phyloP scores from a whole-genome alignment of 495 filamentous ascomycete species.

The Podospora pseudocomata region DNA sequence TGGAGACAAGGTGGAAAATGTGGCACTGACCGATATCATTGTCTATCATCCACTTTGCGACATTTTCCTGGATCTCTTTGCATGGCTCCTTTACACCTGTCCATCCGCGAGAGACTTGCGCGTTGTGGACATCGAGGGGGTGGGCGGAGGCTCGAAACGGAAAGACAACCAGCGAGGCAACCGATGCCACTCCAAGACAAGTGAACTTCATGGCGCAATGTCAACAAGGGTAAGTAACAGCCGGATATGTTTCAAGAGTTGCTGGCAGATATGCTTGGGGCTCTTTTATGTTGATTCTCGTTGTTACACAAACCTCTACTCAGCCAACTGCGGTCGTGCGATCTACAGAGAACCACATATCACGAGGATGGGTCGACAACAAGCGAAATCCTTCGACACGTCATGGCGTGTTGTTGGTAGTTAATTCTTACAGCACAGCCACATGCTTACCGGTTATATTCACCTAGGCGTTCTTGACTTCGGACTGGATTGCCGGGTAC shows the following conservation, averaged over 20 bases:
- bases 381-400: not conserved
- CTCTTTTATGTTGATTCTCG: not conserved
- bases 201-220: not conserved
- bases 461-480: not conserved
- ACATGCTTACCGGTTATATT: not conserved
- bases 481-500: not conserved
- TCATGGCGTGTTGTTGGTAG: not conserved
- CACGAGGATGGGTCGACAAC: not conserved
- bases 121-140: not conserved
- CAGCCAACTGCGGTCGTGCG: too few relatives aligned
- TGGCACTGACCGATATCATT: constrained; percentile 17
- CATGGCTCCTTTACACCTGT: constrained; percentile 5
- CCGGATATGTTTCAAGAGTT: too few relatives aligned
- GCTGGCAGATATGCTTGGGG: not conserved
- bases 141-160: not conserved
- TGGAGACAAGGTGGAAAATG: too few relatives aligned
- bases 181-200: not conserved
- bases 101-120: not conserved
- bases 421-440: not conserved
- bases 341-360: too few relatives aligned
- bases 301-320: not conserved
- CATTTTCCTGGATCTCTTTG: constrained; percentile 9
- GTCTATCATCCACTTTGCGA: constrained; percentile 11
- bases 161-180: not conserved
- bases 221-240: too few relatives aligned